phyloP scores from a whole-genome alignment of 257 asterid genomes.

The Capsicum baccatum region DNA sequence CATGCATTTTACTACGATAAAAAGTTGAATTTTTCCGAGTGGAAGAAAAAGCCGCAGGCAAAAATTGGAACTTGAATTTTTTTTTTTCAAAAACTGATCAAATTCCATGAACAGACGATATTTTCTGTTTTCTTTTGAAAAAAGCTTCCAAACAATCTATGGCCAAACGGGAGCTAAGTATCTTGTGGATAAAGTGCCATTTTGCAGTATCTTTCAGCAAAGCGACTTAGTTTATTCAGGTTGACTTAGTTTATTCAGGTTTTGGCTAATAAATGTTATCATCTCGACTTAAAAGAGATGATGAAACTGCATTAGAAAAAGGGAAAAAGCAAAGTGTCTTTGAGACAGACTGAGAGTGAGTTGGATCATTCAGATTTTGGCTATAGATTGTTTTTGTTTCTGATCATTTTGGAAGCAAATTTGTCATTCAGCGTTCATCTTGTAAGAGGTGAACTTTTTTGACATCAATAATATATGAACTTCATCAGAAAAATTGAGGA shows the following conservation, averaged over 20 bases:
- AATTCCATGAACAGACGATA: background rate
- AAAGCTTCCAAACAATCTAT: background rate
- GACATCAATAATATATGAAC: background rate
- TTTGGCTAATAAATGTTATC: background rate
- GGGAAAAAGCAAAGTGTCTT: background rate
- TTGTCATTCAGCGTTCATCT: background rate
- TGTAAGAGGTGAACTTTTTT: background rate
- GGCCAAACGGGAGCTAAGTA: background rate
- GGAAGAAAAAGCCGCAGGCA: background rate
- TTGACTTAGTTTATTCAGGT: background rate
- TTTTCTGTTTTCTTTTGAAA: background rate
- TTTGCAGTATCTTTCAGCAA: background rate
- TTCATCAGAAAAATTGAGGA: background rate
- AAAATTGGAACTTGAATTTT: background rate
- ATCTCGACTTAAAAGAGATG: constrained; percentile 7
- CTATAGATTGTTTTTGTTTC: background rate
- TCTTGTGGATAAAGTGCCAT: constrained; percentile 17
- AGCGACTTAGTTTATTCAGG: background rate
- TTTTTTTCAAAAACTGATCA: background rate
- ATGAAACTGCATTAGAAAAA: background rate
- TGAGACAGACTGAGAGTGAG: background rate
- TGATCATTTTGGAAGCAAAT: background rate
- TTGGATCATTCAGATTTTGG: background rate
- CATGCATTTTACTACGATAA: background rate
- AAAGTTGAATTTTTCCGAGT: background rate